phyloP scores from a whole-genome alignment of 371 early-diverging fungal genomes.

The Mortierella sp. region DNA sequence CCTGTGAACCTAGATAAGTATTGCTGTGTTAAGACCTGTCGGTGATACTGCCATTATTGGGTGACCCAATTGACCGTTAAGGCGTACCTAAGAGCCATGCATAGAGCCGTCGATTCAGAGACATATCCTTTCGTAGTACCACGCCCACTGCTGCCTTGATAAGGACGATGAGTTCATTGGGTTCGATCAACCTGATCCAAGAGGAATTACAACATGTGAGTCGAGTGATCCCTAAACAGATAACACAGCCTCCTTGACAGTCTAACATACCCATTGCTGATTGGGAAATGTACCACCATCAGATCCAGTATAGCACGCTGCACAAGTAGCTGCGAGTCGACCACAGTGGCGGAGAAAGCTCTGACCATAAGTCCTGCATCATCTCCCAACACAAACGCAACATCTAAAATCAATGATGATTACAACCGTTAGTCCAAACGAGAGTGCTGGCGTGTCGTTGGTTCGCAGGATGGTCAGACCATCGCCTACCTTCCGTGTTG shows the following conservation, averaged over 20 bases:
- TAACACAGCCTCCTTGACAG: not conserved
- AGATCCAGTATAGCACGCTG: conserved; percentile 89
- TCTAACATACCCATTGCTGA: conserved; percentile 66
- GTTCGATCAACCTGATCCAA: conserved; percentile 67
- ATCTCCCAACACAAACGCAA: conserved; percentile 76
- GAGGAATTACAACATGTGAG: conserved; percentile 1
- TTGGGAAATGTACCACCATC: conserved; percentile 80
- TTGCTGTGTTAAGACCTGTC: not conserved
- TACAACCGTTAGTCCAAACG: not conserved
- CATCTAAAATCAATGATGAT: conserved; percentile 55
- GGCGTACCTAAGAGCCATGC: conserved; percentile 84
- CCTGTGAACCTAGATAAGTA: conserved; percentile 24
- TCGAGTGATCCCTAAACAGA: not conserved
- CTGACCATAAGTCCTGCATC: conserved; percentile 79
- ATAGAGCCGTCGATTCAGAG: conserved; percentile 90
- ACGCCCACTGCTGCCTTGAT: conserved; percentile 79
- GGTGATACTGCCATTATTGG: not conserved
- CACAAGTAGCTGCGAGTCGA: conserved; percentile 81
- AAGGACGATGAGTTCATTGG: conserved; percentile 72
- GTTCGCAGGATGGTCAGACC: not conserved
- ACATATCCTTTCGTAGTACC: conserved; percentile 93
- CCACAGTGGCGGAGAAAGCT: conserved; percentile 79
- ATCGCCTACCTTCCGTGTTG: conserved; percentile 65
- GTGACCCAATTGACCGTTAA: conserved; percentile 3
- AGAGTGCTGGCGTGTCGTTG: not conserved